These are phyloP conservation scores for Saururus chinensis DNA, from an alignment of 164 flowering plant genomes.

Conservation along the genomic window DNA sequence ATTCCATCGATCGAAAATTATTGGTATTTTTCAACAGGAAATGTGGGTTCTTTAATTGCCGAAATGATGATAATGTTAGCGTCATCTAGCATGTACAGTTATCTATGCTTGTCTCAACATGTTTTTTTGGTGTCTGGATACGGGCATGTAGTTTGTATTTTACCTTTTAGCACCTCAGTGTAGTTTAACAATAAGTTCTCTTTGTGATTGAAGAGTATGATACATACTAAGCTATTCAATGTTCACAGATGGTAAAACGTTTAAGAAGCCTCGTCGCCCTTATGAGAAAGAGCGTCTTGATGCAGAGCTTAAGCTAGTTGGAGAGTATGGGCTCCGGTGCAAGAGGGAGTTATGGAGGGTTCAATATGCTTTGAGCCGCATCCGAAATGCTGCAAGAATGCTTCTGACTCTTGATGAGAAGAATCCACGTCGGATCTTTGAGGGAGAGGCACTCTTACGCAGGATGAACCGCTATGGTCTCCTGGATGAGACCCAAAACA, in stretches of 20 bases:
- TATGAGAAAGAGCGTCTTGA: conserved; percentile 65
- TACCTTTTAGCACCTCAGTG: too few species aligned
- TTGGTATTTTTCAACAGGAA: too few species aligned
- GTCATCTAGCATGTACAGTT: too few species aligned
- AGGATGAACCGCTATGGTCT: conserved; percentile 60
- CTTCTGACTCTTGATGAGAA: conserved; percentile 66
- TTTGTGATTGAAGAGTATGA: too few species aligned
- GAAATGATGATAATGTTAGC: too few species aligned
- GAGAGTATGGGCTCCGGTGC: conserved; percentile 55
- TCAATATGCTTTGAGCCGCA: conserved; percentile 53
- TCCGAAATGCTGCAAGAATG: conserved; percentile 46
- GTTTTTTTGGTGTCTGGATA: too few species aligned
- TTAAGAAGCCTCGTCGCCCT: conserved; percentile 59
- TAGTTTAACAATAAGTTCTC: too few species aligned
- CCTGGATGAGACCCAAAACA: conserved; percentile 60
- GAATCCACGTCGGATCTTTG: conserved; percentile 49
- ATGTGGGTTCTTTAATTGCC: too few species aligned
- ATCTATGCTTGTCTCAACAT: too few species aligned
- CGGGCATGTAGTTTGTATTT: too few species aligned
- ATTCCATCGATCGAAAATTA: too few species aligned
- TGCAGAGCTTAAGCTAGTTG: conserved; percentile 61
- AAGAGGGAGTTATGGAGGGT: conserved; percentile 69
- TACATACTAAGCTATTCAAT: neutral
- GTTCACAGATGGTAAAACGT: conserved; percentile 53
- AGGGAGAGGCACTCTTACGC: conserved; percentile 56